Evolutionary conservation across 345 rosid species (phyloP), one percentile per base, ranked within the genome.

Genomic region (Noccaea caerulescens): DNA sequence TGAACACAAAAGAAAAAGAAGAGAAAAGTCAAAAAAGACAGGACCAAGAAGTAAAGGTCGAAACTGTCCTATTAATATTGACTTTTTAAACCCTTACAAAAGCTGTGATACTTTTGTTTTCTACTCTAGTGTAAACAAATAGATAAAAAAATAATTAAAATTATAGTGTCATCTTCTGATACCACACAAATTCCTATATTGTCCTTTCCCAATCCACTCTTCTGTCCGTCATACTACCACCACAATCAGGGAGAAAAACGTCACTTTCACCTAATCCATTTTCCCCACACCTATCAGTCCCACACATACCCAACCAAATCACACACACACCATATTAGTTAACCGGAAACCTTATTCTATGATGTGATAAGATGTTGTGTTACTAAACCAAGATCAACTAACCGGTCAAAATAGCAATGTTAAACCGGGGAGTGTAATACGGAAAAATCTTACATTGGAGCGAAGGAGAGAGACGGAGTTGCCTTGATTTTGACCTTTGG

Each of bases 401-500:
- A 54, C 63, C 63, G 55, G 54, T 30, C 1, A 53, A 32, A 41
- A 6, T 14, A 49, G 32, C 8, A 51, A 25, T 14, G 30, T 27
- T 39, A 49, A 60, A 50, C 51, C 66, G 18, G 52, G 14, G 7
- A 27, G 58, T 34, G 52, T 44, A 8, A 18, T 44, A 9, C 12
- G 46, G 46, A 4, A 8, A 8, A 55, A 52, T 18, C 72, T 44
- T 79, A 86, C 92, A 46, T 79, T 79, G 36, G 89, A 82, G 12
- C 88, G 86, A 12, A 87, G 82, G 41, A 87, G 77, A 62, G 86
- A 80, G 64, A 87, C 92, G 58, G 84, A 79, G 75, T 86, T 84
- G 73, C 89, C 92, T 47, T 77, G 86, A 63, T 80, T 85, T 34
- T 81, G 86, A 74, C 89, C 89, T 56, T 87, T 87, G 45, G 86